Evolutionary conservation across 805 yeast species (phyloP), one percentile per base, ranked within the genome.

Genomic region (Metschnikowia similis): DNA sequence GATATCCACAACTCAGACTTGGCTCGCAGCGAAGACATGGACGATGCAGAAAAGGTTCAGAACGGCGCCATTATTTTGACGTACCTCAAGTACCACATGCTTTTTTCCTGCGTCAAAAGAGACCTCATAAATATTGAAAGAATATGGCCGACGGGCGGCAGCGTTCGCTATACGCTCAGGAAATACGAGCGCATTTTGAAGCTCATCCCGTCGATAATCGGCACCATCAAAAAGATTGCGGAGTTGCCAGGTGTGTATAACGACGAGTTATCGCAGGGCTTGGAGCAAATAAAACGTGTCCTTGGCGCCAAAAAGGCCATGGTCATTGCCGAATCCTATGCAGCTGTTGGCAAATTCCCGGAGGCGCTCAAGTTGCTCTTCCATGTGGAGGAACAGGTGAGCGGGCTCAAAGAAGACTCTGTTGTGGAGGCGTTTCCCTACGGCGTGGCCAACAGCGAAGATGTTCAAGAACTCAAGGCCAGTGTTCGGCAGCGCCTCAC

Each of bases 161-260:
- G n/a, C n/a, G n/a, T n/a, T 17, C 21, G 21, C 21, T 3, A 17
- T 17, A 4, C 4, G 21, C 21, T 17, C 4, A 3, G 21, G 21
- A 4, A 3, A 17, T 3, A 17, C 21, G 21, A 17, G 4, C 21
- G 21, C 21, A 17, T 17, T 17, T 17, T 4, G 4, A 17, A 17
- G 21, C 21, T 17, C 4, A 3, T 21, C 5, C 4, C 21, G 21
- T 70, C 76, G 8, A 74, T 88, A 35, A 64, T 76, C 10, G 69
- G 74, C 42, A 82, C 86, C 14, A 63, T 85, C 34, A 67, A 67
- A 3, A 85, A 84, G 56, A 67, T 89, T 41, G 74, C 79, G 60
- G 96, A 89, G 52, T 75, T 94, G 46, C 97, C 97, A 0, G 98
- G 98, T 74, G 96, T 92, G 16, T 83, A 86, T 61, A 87, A 88